phyloP scores from a whole-genome alignment of 2,329 filamentous ascomycete genomes.

The Apiospora kogelbergensis region DNA sequence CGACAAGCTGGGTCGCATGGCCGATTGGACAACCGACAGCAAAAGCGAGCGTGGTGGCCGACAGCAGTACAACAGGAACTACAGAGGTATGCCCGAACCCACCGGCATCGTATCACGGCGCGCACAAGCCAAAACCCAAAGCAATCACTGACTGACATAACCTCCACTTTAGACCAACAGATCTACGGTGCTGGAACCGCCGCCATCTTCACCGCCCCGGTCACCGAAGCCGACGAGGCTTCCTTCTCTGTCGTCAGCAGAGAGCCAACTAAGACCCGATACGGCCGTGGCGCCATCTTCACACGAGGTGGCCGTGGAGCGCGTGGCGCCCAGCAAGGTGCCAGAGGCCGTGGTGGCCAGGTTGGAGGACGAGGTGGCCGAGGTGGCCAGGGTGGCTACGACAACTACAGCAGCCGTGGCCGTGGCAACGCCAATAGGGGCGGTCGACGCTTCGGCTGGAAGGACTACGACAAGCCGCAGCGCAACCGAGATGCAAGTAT shows the following conservation, averaged over 20 bases:
- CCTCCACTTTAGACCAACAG: conserved; percentile 75
- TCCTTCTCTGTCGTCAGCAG: conserved; percentile 98
- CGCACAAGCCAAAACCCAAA: background rate
- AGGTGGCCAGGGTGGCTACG: conserved; percentile 64
- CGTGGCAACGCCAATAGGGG: conserved; percentile 70
- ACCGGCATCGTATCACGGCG: background rate
- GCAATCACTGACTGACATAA: background rate
- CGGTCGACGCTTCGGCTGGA: conserved; percentile 93
- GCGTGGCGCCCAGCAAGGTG: conserved; percentile 65
- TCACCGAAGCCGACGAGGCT: conserved; percentile 85
- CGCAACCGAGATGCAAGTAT: conserved; percentile 95
- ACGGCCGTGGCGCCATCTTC: conserved; percentile 86
- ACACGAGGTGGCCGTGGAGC: conserved; percentile 84
- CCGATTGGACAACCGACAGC: conserved; percentile 92
- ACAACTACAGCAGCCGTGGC: conserved; percentile 70
- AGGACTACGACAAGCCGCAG: conserved; percentile 97
- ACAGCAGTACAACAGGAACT: conserved; percentile 89
- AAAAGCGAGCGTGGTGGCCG: conserved; percentile 82
- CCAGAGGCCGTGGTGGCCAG: conserved; percentile 56
- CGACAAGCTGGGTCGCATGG: conserved; percentile 98
- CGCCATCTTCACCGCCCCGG: conserved; percentile 85
- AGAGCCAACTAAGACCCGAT: conserved; percentile 82
- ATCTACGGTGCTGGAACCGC: conserved; percentile 90
- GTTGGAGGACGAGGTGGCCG: conserved; percentile 75
- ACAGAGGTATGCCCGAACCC: conserved; percentile 65